phyloP scores from a whole-genome alignment of 2,329 filamentous ascomycete species.

The Penicillium psychrosexuale region DNA sequence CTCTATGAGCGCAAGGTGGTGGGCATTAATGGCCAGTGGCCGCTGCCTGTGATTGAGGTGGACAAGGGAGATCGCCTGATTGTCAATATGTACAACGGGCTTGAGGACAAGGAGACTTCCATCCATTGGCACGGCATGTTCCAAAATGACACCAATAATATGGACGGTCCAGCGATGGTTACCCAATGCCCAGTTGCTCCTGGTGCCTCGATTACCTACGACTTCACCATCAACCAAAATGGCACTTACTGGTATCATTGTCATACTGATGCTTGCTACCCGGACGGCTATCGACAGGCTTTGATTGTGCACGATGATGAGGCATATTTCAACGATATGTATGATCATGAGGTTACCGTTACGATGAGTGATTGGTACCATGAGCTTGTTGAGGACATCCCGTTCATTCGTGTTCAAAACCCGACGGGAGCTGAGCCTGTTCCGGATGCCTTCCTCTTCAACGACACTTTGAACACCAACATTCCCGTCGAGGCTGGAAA shows the following conservation, averaged over 20 bases:
- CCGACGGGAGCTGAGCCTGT: conserved; percentile 60
- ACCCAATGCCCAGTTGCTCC: conserved; percentile 67
- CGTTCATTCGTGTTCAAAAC: conserved; percentile 50
- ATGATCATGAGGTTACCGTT: background rate
- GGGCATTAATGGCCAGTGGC: conserved; percentile 72
- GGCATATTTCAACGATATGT: background rate
- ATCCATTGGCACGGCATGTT: conserved; percentile 78
- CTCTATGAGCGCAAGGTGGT: conserved; percentile 54
- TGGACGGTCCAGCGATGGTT: conserved; percentile 69
- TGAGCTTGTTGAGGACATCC: background rate
- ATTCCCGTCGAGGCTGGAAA: conserved; percentile 38
- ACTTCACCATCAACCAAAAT: background rate
- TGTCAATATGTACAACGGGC: conserved; percentile 66
- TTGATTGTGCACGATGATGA: background rate
- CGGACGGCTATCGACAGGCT: background rate
- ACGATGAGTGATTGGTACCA: conserved; percentile 5
- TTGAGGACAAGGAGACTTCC: conserved; percentile 61
- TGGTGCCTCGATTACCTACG: conserved; percentile 42
- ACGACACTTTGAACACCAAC: conserved; percentile 62
- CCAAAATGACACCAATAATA: conserved; percentile 70
- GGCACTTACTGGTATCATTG: conserved; percentile 5
- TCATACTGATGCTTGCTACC: conserved; percentile 1
- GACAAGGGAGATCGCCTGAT: conserved; percentile 71
- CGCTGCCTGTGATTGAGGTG: conserved; percentile 67
- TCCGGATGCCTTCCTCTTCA: conserved; percentile 65